Evolutionary conservation across 495 filamentous ascomycete genomes (phyloP), one percentile per base, ranked within the genome.

Genomic region (Penicillium lagena): DNA sequence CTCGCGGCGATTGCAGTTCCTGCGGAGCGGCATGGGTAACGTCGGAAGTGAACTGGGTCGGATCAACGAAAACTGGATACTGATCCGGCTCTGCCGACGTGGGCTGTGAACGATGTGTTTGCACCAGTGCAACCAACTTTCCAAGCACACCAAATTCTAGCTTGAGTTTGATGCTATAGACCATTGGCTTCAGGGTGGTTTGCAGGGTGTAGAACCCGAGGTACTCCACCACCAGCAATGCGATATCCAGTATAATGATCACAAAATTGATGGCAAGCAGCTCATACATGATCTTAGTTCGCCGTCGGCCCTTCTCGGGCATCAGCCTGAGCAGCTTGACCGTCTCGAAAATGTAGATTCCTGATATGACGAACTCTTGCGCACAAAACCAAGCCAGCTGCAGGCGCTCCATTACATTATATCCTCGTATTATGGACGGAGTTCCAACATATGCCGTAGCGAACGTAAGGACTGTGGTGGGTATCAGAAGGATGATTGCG

Each of bases 151-250:
- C 72, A 45, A 81, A 82, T 51, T 83, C 80, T 29, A 83, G 60
- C 60, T 82, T 82, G 29, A 83, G 68, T 56, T 83, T 83, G 52
- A 82, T 66, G 46, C 73, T 75, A 61, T 83, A 83, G 1, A 81
- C 67, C 43, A 76, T 67, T 1, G 72, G 66, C 49, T 82, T 82
- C 41, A 78, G 52, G 1, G 74, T 72, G 1, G 76, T 76, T 53
- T 82, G 71, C 12, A 80, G 59, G 13, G 68, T 60, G 45, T 78
- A 79, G 35, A 70, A 61, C 12, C 72, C 65, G 39, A 64, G 54
- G 37, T 78, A 83, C 55, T 82, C 76, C 9, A 80, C 63, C 7
- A 63, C 67, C 27, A 83, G 59, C 8, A 81, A 60, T n/a, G 68
- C 56, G n/a, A 81, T 59, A 30, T 83, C 72, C 59, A 80, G 56